A percentile compares a stretch with the other conserved stretches of the same genome.
Conservation (phyloP, 805 yeast genomes). For the Teunomyces panamensis region DNA sequence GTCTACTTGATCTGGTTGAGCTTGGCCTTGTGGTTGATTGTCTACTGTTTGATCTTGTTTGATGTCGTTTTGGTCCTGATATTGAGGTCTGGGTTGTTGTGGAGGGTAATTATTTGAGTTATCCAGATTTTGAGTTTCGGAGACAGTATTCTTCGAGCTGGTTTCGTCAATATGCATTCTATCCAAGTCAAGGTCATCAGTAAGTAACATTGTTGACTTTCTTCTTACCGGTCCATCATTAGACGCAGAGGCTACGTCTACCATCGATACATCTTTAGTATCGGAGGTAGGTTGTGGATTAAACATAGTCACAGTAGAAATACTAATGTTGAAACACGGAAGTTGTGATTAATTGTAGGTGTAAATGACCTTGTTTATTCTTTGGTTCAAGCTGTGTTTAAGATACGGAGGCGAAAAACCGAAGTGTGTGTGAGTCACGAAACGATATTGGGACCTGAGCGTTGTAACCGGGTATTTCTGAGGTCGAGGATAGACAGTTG, state of each 20-base stretch:
- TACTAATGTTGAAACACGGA: not conserved
- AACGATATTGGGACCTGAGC: not conserved
- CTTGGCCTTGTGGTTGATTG: conserved; percentile 6
- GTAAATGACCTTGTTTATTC: not conserved
- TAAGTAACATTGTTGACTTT: conserved; percentile 68
- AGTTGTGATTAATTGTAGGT: not conserved
- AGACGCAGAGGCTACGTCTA: conserved; percentile 37
- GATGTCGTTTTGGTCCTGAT: conserved; percentile 8
- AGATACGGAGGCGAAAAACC: not conserved
- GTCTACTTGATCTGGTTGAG: conserved; percentile 15
- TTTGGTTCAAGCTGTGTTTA: not conserved
- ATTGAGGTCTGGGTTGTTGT: conserved; percentile 7
- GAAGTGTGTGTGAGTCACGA: not conserved
- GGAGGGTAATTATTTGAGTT: not conserved
- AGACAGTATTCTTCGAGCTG: conserved; percentile 15
- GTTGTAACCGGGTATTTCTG: not conserved
- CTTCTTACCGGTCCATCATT: conserved; percentile 42
- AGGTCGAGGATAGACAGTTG: not conserved
- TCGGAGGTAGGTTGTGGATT: not conserved
- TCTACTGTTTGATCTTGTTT: conserved; percentile 7
- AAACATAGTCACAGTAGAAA: not conserved
- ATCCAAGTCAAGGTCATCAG: conserved; percentile 63
- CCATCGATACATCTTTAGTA: conserved; percentile 32
- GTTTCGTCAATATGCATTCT: conserved; percentile 42
- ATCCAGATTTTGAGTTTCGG: not conserved